Evolutionary conservation across 2,329 filamentous ascomycete species (phyloP), one percentile per base, ranked within the genome.

Genomic region (Sclerotiophoma versabilis): DNA sequence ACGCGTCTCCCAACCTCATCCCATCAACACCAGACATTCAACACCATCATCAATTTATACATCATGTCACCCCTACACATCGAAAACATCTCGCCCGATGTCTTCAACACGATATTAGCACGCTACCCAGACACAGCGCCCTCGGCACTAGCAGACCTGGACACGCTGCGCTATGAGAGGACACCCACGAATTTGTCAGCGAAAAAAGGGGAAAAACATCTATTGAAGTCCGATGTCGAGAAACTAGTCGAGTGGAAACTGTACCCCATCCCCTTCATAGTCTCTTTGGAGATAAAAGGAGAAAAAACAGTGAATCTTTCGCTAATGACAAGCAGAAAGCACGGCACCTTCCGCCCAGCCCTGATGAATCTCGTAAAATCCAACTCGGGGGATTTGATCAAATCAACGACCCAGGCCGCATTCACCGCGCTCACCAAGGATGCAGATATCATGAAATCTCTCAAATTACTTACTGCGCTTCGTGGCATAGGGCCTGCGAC

Each of bases 401-500:
- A 78, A 34, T 56, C 75, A 11, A 82, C 79, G 1, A 85, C 87
- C 14, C 70, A 76, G 7, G 69, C 80, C 23, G 87, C 85, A 0
- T 79, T 88, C 53, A 65, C 70, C 4, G 49, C 68, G 4, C 26
- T 63, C 8, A 27, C 39, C 4, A 6, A 42, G 2, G 19, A 33
- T 4, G 7, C 22, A 38, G 26, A 48, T 25, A 11, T 51, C 14
- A 27, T 43, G 22, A 37, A 42, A 22, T 80, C 85, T 3, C 68
- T 91, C 6, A 79, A 80, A 3, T 74, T 76, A 1, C 77, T 93
- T 10, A 80, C 80, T 1, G 80, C 80, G 49, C 77, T 95, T n/a
- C 87, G 81, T 59, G 91, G 91, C 27, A 85, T 96, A 57, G 91
- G 91, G 0, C 90, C 91, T 1, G 91, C 91, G 7, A 93, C 90